Conservation (phyloP, 192 early-diverging fungal genomes). For the Neocallimastix lanati region DNA sequence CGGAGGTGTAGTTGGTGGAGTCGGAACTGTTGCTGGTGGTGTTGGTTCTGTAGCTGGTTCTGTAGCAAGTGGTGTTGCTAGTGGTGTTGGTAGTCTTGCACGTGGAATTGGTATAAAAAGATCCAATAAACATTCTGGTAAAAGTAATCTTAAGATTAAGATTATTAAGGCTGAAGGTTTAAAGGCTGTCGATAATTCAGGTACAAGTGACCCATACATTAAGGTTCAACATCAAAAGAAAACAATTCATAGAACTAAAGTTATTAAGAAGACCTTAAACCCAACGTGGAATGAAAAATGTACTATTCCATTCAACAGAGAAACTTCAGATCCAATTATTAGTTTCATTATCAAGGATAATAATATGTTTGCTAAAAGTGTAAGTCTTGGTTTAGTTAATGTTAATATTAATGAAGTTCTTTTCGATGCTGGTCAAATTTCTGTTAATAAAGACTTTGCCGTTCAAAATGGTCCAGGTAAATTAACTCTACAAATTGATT, state of each 20-base stretch:
- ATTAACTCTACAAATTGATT: neutral
- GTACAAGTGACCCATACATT: conserved; percentile 54
- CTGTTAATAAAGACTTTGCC: neutral
- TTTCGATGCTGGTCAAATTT: neutral
- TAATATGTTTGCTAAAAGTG: conserved; percentile 18
- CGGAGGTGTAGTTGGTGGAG: conserved; percentile 6
- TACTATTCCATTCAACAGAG: conserved; percentile 12
- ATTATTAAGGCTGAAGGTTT: conserved; percentile 26
- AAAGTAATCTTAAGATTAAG: conserved; percentile 6
- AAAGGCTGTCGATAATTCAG: conserved; percentile 31
- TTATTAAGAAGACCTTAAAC: conserved; percentile 50
- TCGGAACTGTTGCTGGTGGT: neutral
- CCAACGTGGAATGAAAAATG: conserved; percentile 52
- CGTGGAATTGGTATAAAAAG: conserved; percentile 4
- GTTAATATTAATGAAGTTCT: conserved; percentile 15
- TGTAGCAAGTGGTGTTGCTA: conserved; percentile 6
- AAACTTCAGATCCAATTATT: conserved; percentile 4
- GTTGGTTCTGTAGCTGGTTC: conserved; percentile 15
- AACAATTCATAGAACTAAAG: conserved; percentile 40
- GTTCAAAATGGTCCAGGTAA: neutral
- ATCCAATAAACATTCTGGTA: conserved; percentile 4
- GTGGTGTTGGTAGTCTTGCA: conserved; percentile 5
- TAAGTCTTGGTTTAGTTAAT: conserved; percentile 43
- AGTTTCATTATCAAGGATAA: neutral
- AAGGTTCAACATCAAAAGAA: conserved; percentile 37